phyloP scores from a whole-genome alignment of 1,284 basidiomycete genomes.

The Irpex sp. region DNA sequence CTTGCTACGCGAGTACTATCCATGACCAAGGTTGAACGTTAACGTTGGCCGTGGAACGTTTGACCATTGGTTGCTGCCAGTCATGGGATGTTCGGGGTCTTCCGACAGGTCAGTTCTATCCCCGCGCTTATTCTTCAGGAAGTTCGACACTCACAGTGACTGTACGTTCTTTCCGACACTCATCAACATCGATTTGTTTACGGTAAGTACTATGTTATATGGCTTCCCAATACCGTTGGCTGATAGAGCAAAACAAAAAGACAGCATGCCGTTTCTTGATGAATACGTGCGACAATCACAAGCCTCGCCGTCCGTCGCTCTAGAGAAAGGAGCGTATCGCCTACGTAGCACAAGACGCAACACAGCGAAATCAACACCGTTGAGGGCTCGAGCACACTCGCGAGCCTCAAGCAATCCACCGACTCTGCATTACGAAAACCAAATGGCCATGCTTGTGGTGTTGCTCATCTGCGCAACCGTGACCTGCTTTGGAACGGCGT shows the following conservation, averaged over 20 bases:
- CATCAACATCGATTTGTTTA: too few relatives aligned
- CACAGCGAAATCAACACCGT: neutral
- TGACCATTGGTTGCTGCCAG: too few relatives aligned
- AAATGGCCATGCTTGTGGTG: slow-evolving; percentile 35
- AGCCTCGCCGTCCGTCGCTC: slow-evolving; percentile 56
- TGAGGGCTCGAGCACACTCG: slow-evolving; percentile 3
- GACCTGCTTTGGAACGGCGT: slow-evolving; percentile 54
- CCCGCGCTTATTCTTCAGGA: too few relatives aligned
- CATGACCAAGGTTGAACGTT: too few relatives aligned
- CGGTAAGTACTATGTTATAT: too few relatives aligned
- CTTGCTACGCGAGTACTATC: too few relatives aligned
- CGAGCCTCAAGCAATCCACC: slow-evolving; percentile 16
- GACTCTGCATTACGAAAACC: slow-evolving; percentile 22
- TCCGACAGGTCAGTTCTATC: too few relatives aligned
- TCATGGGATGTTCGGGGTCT: too few relatives aligned
- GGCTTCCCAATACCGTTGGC: neutral
- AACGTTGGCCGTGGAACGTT: too few relatives aligned
- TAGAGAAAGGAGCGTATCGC: slow-evolving; percentile 62
- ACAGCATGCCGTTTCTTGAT: neutral
- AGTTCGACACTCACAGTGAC: too few relatives aligned
- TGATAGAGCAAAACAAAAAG: neutral
- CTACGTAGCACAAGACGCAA: slow-evolving; percentile 42
- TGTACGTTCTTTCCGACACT: too few relatives aligned
- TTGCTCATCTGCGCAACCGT: slow-evolving; percentile 46
- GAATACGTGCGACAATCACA: slow-evolving; percentile 21